Percentiles rank a stretch among this genome's conserved stretches.
Evolutionary conservation across 176 grass and related monocot species (phyloP).

Genomic region (Pontederia paniculata): DNA sequence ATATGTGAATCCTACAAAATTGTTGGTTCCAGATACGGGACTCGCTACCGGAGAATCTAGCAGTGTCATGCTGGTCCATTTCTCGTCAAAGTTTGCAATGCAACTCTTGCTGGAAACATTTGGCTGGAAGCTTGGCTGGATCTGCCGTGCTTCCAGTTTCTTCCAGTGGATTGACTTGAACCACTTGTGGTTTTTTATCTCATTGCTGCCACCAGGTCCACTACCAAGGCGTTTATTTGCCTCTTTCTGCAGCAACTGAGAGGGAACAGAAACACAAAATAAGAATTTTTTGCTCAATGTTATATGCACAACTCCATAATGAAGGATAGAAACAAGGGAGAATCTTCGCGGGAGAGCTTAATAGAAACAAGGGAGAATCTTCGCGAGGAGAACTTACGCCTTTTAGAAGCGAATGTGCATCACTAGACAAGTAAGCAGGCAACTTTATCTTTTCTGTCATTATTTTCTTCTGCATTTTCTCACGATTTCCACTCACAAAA

Average conservation of each 20-base stretch:
- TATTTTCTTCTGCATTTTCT: slow-evolving; percentile 91
- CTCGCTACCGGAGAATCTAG: slow-evolving; percentile 77
- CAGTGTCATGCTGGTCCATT: slow-evolving; percentile 86
- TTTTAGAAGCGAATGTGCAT: slow-evolving; percentile 91
- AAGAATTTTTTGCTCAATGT: not conserved
- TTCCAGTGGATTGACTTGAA: slow-evolving; percentile 92
- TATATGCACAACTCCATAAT: too few relatives aligned
- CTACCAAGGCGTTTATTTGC: slow-evolving; percentile 57
- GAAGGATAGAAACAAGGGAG: not conserved
- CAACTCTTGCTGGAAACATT: slow-evolving; percentile 71
- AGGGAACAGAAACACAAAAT: not conserved
- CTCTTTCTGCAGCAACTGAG: slow-evolving; percentile 86
- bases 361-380: not conserved
- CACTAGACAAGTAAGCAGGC: slow-evolving; percentile 55
- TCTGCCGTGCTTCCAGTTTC: slow-evolving; percentile 60
- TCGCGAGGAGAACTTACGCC: slow-evolving; percentile 42
- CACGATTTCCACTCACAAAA: slow-evolving; percentile 65
- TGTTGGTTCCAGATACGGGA: slow-evolving; percentile 45
- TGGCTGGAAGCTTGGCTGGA: slow-evolving; percentile 84
- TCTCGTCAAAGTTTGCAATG: slow-evolving; percentile 72
- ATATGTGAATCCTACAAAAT: slow-evolving; percentile 82
- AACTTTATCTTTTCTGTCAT: slow-evolving; percentile 93
- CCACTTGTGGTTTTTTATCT: slow-evolving; percentile 96
- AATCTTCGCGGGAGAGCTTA: slow-evolving; percentile 3
- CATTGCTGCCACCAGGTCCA: slow-evolving; percentile 42